Conservation (phyloP, 2,329 filamentous ascomycete species). For the Amylocarpus encephaloides region DNA sequence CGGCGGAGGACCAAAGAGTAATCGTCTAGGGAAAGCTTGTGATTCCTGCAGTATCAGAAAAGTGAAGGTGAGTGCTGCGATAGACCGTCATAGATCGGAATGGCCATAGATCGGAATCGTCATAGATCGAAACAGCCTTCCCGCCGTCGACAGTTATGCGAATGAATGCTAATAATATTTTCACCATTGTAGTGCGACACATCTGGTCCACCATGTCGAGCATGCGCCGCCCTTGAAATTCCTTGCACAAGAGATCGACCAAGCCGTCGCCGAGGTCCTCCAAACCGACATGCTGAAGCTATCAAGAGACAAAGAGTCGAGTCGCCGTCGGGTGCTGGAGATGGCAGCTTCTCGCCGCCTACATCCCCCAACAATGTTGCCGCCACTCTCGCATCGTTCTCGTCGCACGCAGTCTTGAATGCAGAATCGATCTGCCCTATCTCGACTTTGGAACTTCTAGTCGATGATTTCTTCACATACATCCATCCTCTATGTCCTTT, state of each 20-base stretch:
- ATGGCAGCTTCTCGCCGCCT: slow-evolving; percentile 23
- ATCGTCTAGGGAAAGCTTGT: slow-evolving; percentile 43
- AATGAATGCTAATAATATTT: not conserved
- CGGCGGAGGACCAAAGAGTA: slow-evolving; percentile 24
- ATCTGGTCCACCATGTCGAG: slow-evolving; percentile 58
- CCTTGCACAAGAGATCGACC: slow-evolving; percentile 61
- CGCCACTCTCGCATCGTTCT: slow-evolving; percentile 29
- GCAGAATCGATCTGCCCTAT: slow-evolving; percentile 67
- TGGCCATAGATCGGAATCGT: not conserved
- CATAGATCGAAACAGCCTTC: not conserved
- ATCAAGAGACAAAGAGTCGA: slow-evolving; percentile 53
- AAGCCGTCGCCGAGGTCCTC: slow-evolving; percentile 56
- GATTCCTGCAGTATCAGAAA: slow-evolving; percentile 47
- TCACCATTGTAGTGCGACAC: slow-evolving; percentile 50
- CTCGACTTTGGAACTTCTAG: slow-evolving; percentile 59
- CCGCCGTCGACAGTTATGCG: not conserved
- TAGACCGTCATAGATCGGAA: not conserved
- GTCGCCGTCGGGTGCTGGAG: slow-evolving; percentile 11
- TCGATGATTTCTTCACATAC: slow-evolving; percentile 80
- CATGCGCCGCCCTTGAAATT: slow-evolving; percentile 58
- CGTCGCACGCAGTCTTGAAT: slow-evolving; percentile 39
- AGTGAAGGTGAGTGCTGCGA: slow-evolving; percentile 38
- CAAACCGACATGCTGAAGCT: slow-evolving; percentile 60
- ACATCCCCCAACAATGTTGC: slow-evolving; percentile 29
- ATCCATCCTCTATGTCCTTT: slow-evolving; percentile 73